These are phyloP conservation scores for Aspergillus mulundensis DNA, from an alignment of 495 filamentous ascomycete species.

Conservation along the genomic window DNA sequence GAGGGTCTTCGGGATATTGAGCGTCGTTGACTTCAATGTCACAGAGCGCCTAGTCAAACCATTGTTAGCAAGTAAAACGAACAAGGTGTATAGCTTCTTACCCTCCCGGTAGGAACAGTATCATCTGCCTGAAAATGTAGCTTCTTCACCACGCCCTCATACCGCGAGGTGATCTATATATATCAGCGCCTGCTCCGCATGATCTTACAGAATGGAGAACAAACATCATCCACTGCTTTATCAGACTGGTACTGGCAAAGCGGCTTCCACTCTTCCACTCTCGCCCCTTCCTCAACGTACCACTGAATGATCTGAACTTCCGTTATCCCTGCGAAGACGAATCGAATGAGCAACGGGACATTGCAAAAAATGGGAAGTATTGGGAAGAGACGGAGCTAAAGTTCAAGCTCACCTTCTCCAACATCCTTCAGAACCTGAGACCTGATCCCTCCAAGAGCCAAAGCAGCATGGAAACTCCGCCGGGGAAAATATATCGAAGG, in stretches of 20 bases:
- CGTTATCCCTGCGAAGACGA: slow-evolving; percentile 66
- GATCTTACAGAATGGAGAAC: slow-evolving; percentile 4
- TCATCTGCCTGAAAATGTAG: slow-evolving; percentile 93
- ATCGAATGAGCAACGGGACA: slow-evolving; percentile 15
- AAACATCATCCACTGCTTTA: slow-evolving; percentile 92
- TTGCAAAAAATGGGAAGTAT: background rate
- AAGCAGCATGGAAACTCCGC: slow-evolving; percentile 58
- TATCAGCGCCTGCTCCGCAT: slow-evolving; percentile 11
- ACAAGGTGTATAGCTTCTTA: slow-evolving; percentile 15
- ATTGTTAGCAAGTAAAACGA: slow-evolving; percentile 8
- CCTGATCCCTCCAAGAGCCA: slow-evolving; percentile 59
- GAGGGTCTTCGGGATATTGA: slow-evolving; percentile 53
- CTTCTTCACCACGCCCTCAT: slow-evolving; percentile 93
- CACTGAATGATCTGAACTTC: slow-evolving; percentile 99
- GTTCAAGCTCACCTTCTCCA: slow-evolving; percentile 69
- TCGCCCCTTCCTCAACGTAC: slow-evolving; percentile 95
- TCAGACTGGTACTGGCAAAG: slow-evolving; percentile 97
- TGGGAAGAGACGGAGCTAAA: background rate
- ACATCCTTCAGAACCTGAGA: slow-evolving; percentile 94
- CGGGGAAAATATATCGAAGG: slow-evolving; percentile 23
- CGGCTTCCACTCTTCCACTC: slow-evolving; percentile 96
- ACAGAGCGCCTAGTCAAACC: slow-evolving; percentile 38
- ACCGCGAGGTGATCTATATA: slow-evolving; percentile 80
- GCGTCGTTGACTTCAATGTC: slow-evolving; percentile 58
- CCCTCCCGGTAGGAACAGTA: slow-evolving; percentile 88